Evolutionary conservation across 2,329 filamentous ascomycete species (phyloP).

Genomic region (Fusarium liriodendri): DNA sequence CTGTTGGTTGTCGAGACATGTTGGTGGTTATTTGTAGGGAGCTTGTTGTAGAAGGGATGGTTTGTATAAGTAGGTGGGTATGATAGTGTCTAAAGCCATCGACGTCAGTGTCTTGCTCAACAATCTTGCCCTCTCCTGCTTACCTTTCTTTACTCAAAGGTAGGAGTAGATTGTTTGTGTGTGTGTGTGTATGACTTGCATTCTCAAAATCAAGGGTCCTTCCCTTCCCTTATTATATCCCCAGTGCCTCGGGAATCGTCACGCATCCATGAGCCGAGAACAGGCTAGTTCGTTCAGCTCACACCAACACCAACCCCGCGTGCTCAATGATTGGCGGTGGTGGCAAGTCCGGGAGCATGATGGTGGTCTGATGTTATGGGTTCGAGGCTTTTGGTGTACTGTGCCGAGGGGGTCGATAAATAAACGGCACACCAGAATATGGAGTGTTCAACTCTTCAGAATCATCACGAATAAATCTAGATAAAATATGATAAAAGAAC

Average conservation of each 20-base stretch:
- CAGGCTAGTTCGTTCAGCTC: conserved; percentile 13
- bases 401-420: neutral
- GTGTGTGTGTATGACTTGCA: conserved; percentile 3
- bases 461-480: no score
- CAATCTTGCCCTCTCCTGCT: neutral
- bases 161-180: neutral
- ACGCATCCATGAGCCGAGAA: neutral
- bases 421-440: no score
- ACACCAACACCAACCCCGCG: neutral
- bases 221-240: neutral
- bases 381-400: neutral
- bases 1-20: conserved; percentile 33
- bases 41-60: neutral
- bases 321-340: conserved; percentile 15
- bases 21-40: neutral
- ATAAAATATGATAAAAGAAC: no score
- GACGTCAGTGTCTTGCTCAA: conserved; percentile 6
- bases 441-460: no score
- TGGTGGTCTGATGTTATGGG: neutral
- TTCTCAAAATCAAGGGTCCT: neutral
- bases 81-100: neutral
- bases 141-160: neutral
- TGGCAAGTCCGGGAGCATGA: conserved; percentile 5
- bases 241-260: conserved; percentile 1
- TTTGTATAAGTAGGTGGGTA: neutral